Base-by-base conservation (phyloP, 2,329 filamentous ascomycete species). In the Polytolypa hystricis region DNA sequence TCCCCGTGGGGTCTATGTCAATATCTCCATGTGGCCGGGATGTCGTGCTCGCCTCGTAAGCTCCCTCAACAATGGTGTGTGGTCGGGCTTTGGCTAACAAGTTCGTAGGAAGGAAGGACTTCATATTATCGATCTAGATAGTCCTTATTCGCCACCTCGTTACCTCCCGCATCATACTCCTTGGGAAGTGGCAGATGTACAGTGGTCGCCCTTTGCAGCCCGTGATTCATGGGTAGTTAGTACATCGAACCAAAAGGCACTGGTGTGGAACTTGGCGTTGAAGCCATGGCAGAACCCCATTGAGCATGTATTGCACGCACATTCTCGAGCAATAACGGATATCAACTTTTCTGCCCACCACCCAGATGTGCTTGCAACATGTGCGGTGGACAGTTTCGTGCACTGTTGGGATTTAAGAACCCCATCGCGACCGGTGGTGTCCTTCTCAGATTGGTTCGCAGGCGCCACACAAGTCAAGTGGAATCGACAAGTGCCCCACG, bases 341-440 rank as follows among this genome's bases (percentile, higher is more conserved):
- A 86, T 95, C 58, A 95, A 95, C 57, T 95, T 94, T 58, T 93
- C 85, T 0, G 86, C 87, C 4, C 84, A 93, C 48, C 83, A 95
- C 53, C 84, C 86, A 0, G 87, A 95, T 53, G 69, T 87, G 29
- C 73, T 95, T 11, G 84, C 86, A 7, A 94, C 89, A 0, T 95
- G 86, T 57, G 83, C 85, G 3, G 84, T 95, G 19, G 87, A 95
- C 58, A 91, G 86, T 34, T 93, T 86, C 52, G 83, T 95, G 6
- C 84, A 93, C 57, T 85, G 79, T 51, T 95, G 89, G 85, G 87
- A 95, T 61, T 65, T 95, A 30, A 75, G 87, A 23, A 71, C 73
- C 34, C 79, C 85, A 0, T 70, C 71, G 28, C 74, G 80, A 45
- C 84, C 85, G 5, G 81, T 75, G 7, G 68, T 87, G 38, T 84